These are phyloP conservation scores for Ceratocystis variospora DNA, from an alignment of 2,329 filamentous ascomycete genomes.

Conservation along the genomic window DNA sequence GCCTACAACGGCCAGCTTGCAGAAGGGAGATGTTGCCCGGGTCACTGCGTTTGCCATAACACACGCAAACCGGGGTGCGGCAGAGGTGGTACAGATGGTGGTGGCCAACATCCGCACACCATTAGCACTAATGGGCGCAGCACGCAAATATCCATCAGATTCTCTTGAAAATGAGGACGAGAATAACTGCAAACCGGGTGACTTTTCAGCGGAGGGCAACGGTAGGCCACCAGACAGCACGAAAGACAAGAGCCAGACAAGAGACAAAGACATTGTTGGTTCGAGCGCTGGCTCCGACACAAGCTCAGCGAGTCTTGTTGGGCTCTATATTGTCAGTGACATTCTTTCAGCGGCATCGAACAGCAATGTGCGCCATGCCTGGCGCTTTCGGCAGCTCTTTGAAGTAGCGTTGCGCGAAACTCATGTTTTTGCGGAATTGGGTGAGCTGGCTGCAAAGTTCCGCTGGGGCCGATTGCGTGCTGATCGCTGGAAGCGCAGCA, in stretches of 20 bases:
- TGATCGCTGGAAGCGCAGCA: constrained; percentile 72
- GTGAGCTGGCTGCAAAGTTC: constrained; percentile 55
- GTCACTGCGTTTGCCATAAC: constrained; percentile 80
- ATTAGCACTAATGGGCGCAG: constrained; percentile 46
- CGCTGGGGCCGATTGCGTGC: constrained; percentile 69
- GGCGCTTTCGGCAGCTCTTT: constrained; percentile 73
- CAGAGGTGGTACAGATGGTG: constrained; percentile 84
- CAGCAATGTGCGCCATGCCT: constrained; percentile 66
- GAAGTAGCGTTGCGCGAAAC: constrained; percentile 55
- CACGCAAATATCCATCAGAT: constrained; percentile 38
- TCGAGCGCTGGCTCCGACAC: constrained; percentile 39
- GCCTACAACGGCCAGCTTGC: constrained; percentile 55
- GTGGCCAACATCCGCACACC: constrained; percentile 69
- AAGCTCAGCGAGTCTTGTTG: constrained; percentile 63
- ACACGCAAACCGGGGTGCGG: constrained; percentile 69
- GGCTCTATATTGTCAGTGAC: constrained; percentile 63
- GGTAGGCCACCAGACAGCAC: background rate
- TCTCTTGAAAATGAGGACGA: background rate
- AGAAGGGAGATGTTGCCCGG: constrained; percentile 74
- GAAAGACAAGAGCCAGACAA: background rate
- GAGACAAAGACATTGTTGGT: constrained; percentile 24
- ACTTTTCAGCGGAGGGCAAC: background rate
- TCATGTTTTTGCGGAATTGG: constrained; percentile 61
- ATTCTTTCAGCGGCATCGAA: constrained; percentile 66
- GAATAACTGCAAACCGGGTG: background rate